Evolutionary conservation across 129 eudicot genomes (phyloP), one percentile per base, ranked within the genome.

Genomic region (Pseudognaphalium luteoalbum): DNA sequence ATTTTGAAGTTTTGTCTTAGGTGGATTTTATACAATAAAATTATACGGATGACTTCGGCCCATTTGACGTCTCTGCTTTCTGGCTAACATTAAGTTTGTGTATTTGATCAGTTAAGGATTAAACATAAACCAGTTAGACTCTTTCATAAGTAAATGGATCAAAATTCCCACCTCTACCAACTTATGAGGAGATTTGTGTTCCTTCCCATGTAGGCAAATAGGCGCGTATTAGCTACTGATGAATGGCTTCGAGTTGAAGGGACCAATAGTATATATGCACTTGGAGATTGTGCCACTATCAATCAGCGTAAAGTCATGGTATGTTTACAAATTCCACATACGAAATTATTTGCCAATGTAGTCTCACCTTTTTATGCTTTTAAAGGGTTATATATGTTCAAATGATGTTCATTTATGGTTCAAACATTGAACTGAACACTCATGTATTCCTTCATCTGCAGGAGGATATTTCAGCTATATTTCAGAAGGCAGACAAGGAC

Each of bases 211-310:
- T 75, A 89, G 97, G 87, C 78, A 51, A 89, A 85, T 68, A 91
- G 97, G 81, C 97, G 97, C 16, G 97, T 82, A 56, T 80, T 91
- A 82, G 97, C 97, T 78, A 91, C 97, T 52, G 97, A 91, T 84
- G 97, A 91, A 73, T 91, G 97, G 97, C 83, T 91, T 62, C 87
- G 96, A 33, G 96, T 91, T 62, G 97, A 91, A 78, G 87, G 88
- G 58, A 70, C 78, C 64, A 87, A 87, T 68, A 82, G 74, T 85
- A 84, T 89, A 82, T 91, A 91, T 78, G 97, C 96, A 28, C 85
- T 91, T 51, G 97, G 97, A 73, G 97, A 91, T 76, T 88, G 97
- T 77, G 97, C 97, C 56, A 91, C 97, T 44, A 89, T 89, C 39
- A 89, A 89, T 76, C 97, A 91, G 72, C 92, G 96, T 19, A 87